Conservation (phyloP, 495 filamentous ascomycete species). For the Aspergillus baeticus region DNA sequence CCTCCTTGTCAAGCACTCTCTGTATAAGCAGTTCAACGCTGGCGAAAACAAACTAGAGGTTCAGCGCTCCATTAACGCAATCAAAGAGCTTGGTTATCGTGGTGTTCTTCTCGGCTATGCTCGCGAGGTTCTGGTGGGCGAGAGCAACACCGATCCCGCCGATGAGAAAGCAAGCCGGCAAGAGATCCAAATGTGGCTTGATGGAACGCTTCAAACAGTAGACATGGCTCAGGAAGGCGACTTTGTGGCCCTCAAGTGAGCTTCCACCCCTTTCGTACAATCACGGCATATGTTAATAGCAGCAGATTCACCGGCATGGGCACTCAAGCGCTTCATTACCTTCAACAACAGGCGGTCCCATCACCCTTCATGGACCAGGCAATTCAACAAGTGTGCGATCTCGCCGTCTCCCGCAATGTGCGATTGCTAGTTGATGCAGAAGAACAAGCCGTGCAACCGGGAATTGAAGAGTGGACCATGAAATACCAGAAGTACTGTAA, state of each 20-base stretch:
- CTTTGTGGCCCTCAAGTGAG: conserved; percentile 83
- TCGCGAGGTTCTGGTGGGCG: conserved; percentile 42
- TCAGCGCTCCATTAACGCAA: conserved; percentile 39
- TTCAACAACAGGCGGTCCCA: conserved; percentile 59
- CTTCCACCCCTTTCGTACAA: neutral
- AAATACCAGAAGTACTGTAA: conserved; percentile 82
- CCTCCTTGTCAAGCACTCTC: conserved; percentile 44
- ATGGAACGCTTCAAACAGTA: conserved; percentile 75
- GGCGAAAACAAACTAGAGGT: conserved; percentile 49
- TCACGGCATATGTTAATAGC: conserved; percentile 6
- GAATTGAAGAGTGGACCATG: conserved; percentile 84
- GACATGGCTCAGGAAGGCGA: conserved; percentile 71
- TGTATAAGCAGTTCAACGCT: conserved; percentile 53
- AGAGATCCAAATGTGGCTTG: conserved; percentile 71
- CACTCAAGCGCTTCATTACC: conserved; percentile 62
- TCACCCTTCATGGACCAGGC: conserved; percentile 62
- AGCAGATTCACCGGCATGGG: conserved; percentile 83
- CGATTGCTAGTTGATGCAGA: conserved; percentile 88
- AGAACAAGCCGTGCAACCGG: conserved; percentile 74
- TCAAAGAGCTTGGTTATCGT: conserved; percentile 44
- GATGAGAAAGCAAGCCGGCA: conserved; percentile 41
- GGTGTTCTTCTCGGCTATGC: conserved; percentile 51
- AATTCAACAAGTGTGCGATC: conserved; percentile 73
- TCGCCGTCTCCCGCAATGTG: conserved; percentile 68
- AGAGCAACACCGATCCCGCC: conserved; percentile 30